Conservation (phyloP, 805 yeast genomes). For the Saturnispora besseyi region DNA sequence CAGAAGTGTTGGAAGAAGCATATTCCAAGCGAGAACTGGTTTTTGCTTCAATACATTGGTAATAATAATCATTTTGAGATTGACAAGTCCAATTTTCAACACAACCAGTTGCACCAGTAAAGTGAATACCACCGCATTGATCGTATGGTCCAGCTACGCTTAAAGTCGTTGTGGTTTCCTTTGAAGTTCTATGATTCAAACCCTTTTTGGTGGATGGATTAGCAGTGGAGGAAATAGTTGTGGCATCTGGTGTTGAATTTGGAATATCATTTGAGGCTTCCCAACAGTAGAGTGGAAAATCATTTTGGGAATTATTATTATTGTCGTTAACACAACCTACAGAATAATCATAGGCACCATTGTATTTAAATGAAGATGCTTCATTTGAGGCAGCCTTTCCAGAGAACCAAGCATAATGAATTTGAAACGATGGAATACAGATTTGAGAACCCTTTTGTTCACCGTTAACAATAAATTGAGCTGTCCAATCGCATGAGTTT, state of each 20-base stretch:
- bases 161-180: not conserved
- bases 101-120: constrained; percentile 17
- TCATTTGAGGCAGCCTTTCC: constrained; percentile 14
- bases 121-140: constrained; percentile 2
- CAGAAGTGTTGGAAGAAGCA: constrained; percentile 1
- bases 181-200: not conserved
- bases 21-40: not conserved
- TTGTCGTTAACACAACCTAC: constrained; percentile 24
- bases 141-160: not conserved
- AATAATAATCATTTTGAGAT: constrained; percentile 17
- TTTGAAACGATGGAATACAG: constrained; percentile 24
- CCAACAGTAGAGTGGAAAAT: constrained; percentile 23
- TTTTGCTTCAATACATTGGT: not conserved
- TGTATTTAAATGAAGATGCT: constrained; percentile 13
- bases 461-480: constrained; percentile 22
- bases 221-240: not conserved
- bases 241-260: not conserved
- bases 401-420: constrained; percentile 27
- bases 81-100: constrained; percentile 16
- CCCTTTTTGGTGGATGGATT: not conserved
- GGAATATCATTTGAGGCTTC: not conserved
- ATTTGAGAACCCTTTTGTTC: constrained; percentile 8
- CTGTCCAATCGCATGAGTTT: constrained; percentile 23
- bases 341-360: constrained; percentile 19
- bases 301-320: constrained; percentile 22